Evolutionary conservation across 2,329 filamentous ascomycete species (phyloP), one percentile per base, ranked within the genome.

Genomic region (Colletotrichum australisinense): DNA sequence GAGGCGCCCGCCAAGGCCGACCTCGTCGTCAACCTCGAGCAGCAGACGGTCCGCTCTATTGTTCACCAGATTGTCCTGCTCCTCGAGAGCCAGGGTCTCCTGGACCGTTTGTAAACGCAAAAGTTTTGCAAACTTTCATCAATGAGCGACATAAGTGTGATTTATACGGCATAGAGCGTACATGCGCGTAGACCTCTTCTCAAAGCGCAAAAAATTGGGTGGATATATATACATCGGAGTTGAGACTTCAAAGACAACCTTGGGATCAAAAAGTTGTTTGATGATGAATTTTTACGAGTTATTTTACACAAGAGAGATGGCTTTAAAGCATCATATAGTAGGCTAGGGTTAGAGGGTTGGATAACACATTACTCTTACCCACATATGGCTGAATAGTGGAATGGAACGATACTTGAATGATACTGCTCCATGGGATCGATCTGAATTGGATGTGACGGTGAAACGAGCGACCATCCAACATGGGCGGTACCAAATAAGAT

Each of bases 21-120:
- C 82, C 88, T 99, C 76, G 91, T 91, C 5, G 96, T 98, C 52
- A 93, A 98, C 83, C 83, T 93, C 69, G 92, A 94, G 85, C 97
- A 93, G 89, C 95, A 94, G 84, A 94, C 91, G 77, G 95, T 98
- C 60, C 90, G 97, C 80, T 97, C 94, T 73, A 96, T 96, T 75
- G 97, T 99, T 66, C 97, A 99, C 87, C 94, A 98, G 89, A 98
- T 99, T 80, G 90, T 99, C 76, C 88, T 99, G 80, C 85, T 98
- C 86, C 88, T 99, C 73, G 97, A 99, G 90, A 93, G 93, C 82
- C 89, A 93, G 80, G 97, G 97, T 63, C 90, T 98, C 80, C 87
- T 99, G 80, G 96, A 98, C 87, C 90, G 87, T 73, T 80, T 90
- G 73, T 91, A 85, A 82, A 74, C 28, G 38, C 16, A 49, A 24